Evolutionary conservation across 768 basidiomycete species (phyloP).

Genomic region (Suillus brevipes): DNA sequence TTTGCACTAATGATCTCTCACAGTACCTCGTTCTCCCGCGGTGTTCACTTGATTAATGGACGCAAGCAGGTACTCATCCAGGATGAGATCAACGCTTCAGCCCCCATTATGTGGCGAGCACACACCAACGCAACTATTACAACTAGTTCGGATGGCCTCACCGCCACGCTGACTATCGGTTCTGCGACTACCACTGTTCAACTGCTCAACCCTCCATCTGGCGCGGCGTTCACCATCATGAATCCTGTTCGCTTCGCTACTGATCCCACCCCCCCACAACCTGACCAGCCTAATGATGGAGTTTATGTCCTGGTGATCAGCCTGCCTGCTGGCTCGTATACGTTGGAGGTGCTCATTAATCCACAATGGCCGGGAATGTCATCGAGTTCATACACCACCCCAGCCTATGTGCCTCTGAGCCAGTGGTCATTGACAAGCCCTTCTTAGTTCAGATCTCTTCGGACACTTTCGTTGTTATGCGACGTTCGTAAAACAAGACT

Average conservation of each 20-base stretch:
- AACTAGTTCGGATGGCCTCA: slow-evolving; percentile 52
- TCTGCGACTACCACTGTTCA: slow-evolving; percentile 64
- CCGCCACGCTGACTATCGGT: slow-evolving; percentile 75
- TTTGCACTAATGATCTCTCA: slow-evolving; percentile 18
- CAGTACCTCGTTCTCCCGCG: slow-evolving; percentile 77
- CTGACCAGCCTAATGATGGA: slow-evolving; percentile 75
- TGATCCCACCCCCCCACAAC: slow-evolving; percentile 66
- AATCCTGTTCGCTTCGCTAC: slow-evolving; percentile 54
- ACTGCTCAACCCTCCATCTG: slow-evolving; percentile 65
- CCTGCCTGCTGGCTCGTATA: slow-evolving; percentile 66
- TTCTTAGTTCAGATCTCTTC: slow-evolving; percentile 24
- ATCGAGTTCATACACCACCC: slow-evolving; percentile 60
- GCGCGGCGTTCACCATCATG: slow-evolving; percentile 61
- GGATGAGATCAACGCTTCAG: slow-evolving; percentile 76
- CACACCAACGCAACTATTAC: slow-evolving; percentile 90
- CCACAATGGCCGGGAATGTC: slow-evolving; percentile 87
- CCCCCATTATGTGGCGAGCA: slow-evolving; percentile 81
- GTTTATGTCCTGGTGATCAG: slow-evolving; percentile 80
- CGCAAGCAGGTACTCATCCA: slow-evolving; percentile 90
- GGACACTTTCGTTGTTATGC: slow-evolving; percentile 3
- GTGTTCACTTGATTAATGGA: slow-evolving; percentile 78
- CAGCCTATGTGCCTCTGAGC: slow-evolving; percentile 66
- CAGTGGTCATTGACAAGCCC: slow-evolving; percentile 83
- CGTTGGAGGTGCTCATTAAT: slow-evolving; percentile 83
- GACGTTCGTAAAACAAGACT: background rate